These are phyloP conservation scores for Myriosclerotinia duriaeana DNA, from an alignment of 2,329 filamentous ascomycete genomes.

Conservation along the genomic window DNA sequence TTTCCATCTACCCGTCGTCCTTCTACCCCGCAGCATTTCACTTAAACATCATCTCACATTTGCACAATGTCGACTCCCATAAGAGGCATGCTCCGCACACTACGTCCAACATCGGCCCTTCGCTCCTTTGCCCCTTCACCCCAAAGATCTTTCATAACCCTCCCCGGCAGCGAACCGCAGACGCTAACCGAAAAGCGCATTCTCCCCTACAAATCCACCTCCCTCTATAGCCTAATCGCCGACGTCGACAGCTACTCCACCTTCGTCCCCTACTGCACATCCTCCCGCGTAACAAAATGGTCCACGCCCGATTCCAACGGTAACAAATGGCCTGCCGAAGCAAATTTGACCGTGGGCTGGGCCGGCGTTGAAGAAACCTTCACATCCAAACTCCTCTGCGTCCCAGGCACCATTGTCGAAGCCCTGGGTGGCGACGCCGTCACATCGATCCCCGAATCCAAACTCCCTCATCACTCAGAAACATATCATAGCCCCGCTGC, in stretches of 20 bases:
- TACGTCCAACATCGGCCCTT: conserved; percentile 30
- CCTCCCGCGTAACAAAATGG: conserved; percentile 74
- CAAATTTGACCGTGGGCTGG: conserved; percentile 82
- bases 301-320: conserved; percentile 52
- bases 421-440: conserved; percentile 64
- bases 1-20: background rate
- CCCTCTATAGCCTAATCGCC: conserved; percentile 82
- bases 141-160: conserved; percentile 47
- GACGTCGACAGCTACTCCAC: conserved; percentile 79
- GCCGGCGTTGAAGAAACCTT: conserved; percentile 81
- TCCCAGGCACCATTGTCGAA: conserved; percentile 71
- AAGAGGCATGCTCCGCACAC: conserved; percentile 30
- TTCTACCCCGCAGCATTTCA: conserved; percentile 7
- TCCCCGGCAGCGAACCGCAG: conserved; percentile 50
- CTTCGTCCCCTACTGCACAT: conserved; percentile 91
- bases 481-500: conserved; percentile 42
- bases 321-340: conserved; percentile 66
- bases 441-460: conserved; percentile 45
- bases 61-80: conserved; percentile 29
- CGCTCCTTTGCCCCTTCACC: conserved; percentile 26
- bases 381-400: conserved; percentile 74
- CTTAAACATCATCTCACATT: background rate
- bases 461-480: conserved; percentile 46
- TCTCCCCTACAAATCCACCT: conserved; percentile 68
- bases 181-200: conserved; percentile 70